phyloP scores from a whole-genome alignment of 2,329 filamentous ascomycete genomes.

The Aspergillus sojae region DNA sequence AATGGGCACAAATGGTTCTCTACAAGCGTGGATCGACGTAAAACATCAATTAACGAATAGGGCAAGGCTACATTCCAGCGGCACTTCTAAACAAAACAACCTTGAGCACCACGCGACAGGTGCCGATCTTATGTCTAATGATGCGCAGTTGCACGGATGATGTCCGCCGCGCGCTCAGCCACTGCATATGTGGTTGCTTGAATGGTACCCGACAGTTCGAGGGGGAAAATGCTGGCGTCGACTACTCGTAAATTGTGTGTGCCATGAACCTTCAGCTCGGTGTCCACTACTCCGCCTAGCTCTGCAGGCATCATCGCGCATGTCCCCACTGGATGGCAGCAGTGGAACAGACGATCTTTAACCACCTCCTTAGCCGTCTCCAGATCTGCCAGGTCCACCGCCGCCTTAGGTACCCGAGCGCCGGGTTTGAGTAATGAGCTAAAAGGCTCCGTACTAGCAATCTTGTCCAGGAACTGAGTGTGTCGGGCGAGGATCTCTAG shows the following conservation, averaged over 20 bases:
- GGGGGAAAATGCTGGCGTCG: constrained; percentile 39
- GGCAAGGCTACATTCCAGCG: not conserved
- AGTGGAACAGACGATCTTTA: constrained; percentile 22
- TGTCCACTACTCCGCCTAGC: constrained; percentile 33
- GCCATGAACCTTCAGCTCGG: constrained; percentile 31
- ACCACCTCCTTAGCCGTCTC: constrained; percentile 26
- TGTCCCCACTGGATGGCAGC: constrained; percentile 34
- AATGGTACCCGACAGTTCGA: constrained; percentile 41
- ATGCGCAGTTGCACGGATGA: constrained; percentile 17
- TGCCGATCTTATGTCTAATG: not conserved
- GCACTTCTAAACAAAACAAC: not conserved
- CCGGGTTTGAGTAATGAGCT: constrained; percentile 19
- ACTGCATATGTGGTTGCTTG: constrained; percentile 41
- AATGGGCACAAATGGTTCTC: not conserved
- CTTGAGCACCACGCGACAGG: not conserved
- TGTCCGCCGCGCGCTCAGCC: constrained; percentile 35
- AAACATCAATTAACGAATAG: not conserved
- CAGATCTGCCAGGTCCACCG: constrained; percentile 17
- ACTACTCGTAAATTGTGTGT: constrained; percentile 35
- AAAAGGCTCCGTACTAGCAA: constrained; percentile 25
- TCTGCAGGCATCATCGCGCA: constrained; percentile 37
- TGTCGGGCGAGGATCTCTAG: constrained; percentile 42
- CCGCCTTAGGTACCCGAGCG: constrained; percentile 13
- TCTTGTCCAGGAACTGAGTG: constrained; percentile 27
- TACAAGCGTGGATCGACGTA: not conserved